Percentiles rank a stretch among this genome's conserved stretches.
phyloP scores from a whole-genome alignment of 495 filamentous ascomycete species.

The Penicilliopsis zonata region DNA sequence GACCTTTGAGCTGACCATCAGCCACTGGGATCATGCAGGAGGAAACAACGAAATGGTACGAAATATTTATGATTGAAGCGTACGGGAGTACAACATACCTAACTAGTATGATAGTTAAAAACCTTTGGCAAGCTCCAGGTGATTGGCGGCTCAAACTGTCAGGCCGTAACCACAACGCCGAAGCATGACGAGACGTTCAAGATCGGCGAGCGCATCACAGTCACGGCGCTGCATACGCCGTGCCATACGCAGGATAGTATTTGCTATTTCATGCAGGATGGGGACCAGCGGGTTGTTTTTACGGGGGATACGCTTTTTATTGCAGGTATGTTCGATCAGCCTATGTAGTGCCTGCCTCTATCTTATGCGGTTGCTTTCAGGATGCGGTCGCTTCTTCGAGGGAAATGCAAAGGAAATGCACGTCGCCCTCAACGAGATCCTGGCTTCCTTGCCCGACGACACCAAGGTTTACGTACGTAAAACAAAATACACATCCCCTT shows the following conservation, averaged over 20 bases:
- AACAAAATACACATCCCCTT: neutral
- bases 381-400: constrained; percentile 96
- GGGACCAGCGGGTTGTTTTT: constrained; percentile 71
- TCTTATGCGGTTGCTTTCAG: constrained; percentile 25
- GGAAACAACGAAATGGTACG: constrained; percentile 73
- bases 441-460: constrained; percentile 75
- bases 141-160: constrained; percentile 81
- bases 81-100: neutral
- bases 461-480: constrained; percentile 78
- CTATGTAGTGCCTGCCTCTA: neutral
- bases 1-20: too few relatives aligned
- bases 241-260: constrained; percentile 99
- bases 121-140: constrained; percentile 55
- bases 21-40: constrained; percentile 91
- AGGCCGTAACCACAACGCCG: constrained; percentile 63
- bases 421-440: constrained; percentile 74
- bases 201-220: constrained; percentile 68
- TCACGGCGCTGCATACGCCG: constrained; percentile 86
- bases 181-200: constrained; percentile 65
- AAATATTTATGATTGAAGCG: constrained; percentile 1
- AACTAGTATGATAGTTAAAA: constrained; percentile 43
- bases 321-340: constrained; percentile 46
- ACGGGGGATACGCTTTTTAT: constrained; percentile 96
- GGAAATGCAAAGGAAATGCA: constrained; percentile 87
- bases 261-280: constrained; percentile 81